Evolutionary conservation across 1,139 yeast species (phyloP).

Genomic region (Magnusiomyces starmeri): DNA sequence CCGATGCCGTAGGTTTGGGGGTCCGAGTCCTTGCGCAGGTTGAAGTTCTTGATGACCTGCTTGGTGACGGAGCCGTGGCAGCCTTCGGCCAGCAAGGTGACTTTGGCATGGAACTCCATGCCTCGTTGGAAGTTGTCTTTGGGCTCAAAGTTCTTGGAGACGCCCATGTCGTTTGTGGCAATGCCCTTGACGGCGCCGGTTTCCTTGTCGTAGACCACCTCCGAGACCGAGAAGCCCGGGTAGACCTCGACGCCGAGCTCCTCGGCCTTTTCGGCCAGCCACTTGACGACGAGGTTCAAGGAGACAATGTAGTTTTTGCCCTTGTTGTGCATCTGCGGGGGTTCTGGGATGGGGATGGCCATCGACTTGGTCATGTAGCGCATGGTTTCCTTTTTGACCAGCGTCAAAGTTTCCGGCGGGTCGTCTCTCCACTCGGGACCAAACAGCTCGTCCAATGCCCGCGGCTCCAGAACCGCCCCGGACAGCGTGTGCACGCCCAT

Average conservation of each 20-base stretch:
- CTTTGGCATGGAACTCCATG: conserved; percentile 88
- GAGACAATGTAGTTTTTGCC: conserved; percentile 82
- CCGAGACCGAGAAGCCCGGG: conserved; percentile 87
- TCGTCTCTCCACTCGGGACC: conserved; percentile 50
- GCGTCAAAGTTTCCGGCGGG: conserved; percentile 65
- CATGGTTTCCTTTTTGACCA: conserved; percentile 72
- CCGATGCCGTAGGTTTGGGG: conserved; percentile 94
- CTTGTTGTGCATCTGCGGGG: conserved; percentile 79
- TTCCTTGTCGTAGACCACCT: conserved; percentile 57
- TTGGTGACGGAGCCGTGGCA: conserved; percentile 92
- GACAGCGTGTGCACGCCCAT: conserved; percentile 84
- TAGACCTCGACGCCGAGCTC: conserved; percentile 89
- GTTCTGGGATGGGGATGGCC: conserved; percentile 76
- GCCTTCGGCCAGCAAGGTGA: conserved; percentile 89
- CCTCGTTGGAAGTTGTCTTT: conserved; percentile 84
- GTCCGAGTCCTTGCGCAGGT: conserved; percentile 56
- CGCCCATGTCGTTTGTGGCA: conserved; percentile 89
- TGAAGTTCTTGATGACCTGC: conserved; percentile 59
- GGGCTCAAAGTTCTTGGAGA: conserved; percentile 65
- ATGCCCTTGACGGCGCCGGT: conserved; percentile 65
- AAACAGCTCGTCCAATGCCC: conserved; percentile 74
- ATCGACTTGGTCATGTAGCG: conserved; percentile 51
- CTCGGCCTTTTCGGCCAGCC: conserved; percentile 83
- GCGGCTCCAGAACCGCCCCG: conserved; percentile 91
- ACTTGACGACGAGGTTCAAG: conserved; percentile 69